These are phyloP conservation scores for Chalciporus sphaerocephalus DNA, from an alignment of 768 basidiomycete genomes.

Conservation along the genomic window DNA sequence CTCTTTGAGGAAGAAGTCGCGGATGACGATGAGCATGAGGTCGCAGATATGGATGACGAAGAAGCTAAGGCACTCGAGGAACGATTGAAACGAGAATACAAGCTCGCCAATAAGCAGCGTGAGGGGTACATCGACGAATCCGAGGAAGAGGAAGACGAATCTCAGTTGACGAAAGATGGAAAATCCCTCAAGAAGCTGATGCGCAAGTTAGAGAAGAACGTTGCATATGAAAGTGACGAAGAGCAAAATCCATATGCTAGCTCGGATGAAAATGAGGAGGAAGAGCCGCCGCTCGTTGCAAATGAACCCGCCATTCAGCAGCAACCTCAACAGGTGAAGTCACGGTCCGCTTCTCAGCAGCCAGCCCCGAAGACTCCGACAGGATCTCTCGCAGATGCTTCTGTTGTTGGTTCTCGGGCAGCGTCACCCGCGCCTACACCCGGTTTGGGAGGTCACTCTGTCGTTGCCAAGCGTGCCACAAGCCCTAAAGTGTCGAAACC, in stretches of 20 bases:
- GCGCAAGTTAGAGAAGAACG: conserved; percentile 77
- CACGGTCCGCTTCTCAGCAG: conserved; percentile 41
- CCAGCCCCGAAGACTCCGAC: conserved; percentile 32
- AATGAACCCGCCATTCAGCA: conserved; percentile 43
- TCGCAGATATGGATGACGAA: conserved; percentile 72
- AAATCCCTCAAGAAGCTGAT: conserved; percentile 85
- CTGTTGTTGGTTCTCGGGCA: conserved; percentile 45
- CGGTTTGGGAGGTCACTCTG: conserved; percentile 66
- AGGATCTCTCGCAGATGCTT: conserved; percentile 24
- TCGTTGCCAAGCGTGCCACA: conserved; percentile 80
- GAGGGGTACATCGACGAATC: conserved; percentile 70
- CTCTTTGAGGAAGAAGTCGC: conserved; percentile 81
- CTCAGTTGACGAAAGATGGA: conserved; percentile 60
- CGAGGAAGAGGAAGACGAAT: conserved; percentile 65
- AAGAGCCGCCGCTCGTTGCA: conserved; percentile 45
- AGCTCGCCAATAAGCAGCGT: conserved; percentile 67
- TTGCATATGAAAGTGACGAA: conserved; percentile 77
- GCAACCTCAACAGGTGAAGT: conserved; percentile 41
- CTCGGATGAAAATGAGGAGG: conserved; percentile 73
- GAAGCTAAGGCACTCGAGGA: conserved; percentile 86
- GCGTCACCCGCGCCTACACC: conserved; percentile 49
- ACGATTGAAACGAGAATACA: conserved; percentile 79
- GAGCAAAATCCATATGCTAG: conserved; percentile 77
- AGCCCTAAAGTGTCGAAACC: conserved; percentile 70
- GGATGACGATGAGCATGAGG: conserved; percentile 81